These are phyloP conservation scores for Didymella keratinophila DNA, from an alignment of 2,329 filamentous ascomycete genomes.

Conservation along the genomic window DNA sequence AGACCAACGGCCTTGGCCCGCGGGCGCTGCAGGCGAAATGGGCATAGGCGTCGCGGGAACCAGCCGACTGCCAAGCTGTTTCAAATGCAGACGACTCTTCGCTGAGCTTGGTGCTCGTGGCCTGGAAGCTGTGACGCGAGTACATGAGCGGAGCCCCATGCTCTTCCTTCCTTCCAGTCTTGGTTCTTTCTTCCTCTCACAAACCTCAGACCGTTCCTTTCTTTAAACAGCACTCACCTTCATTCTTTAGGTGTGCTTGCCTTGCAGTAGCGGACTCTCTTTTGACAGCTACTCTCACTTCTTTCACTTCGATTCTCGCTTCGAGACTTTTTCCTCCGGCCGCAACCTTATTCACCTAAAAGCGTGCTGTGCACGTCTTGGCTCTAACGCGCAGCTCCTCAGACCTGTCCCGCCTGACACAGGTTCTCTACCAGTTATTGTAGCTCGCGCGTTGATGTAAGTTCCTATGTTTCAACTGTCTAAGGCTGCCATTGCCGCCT, in stretches of 20 bases:
- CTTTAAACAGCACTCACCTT: slow-evolving; percentile 28
- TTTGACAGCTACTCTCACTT: slow-evolving; percentile 25
- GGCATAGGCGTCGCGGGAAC: slow-evolving; percentile 41
- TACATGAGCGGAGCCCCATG: slow-evolving; percentile 41
- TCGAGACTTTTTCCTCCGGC: slow-evolving; percentile 19
- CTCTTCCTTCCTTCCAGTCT: slow-evolving; percentile 19
- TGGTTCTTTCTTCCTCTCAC: slow-evolving; percentile 35
- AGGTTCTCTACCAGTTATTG: slow-evolving; percentile 37
- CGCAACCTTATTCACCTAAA: slow-evolving; percentile 30
- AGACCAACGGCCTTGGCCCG: slow-evolving; percentile 35
- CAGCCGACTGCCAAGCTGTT: slow-evolving; percentile 46
- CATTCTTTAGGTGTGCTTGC: slow-evolving; percentile 45
- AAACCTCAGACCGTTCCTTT: slow-evolving; percentile 25
- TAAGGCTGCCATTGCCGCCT: slow-evolving; percentile 23
- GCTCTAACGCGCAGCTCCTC: slow-evolving; percentile 41
- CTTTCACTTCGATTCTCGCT: slow-evolving; percentile 22
- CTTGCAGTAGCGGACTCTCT: slow-evolving; percentile 24
- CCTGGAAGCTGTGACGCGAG: slow-evolving; percentile 32
- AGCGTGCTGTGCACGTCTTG: slow-evolving; percentile 52
- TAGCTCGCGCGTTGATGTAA: slow-evolving; percentile 47
- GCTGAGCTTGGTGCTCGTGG: slow-evolving; percentile 45
- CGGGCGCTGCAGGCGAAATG: slow-evolving; percentile 33
- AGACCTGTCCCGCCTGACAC: slow-evolving; percentile 34
- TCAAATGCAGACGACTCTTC: slow-evolving; percentile 45
- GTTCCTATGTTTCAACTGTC: slow-evolving; percentile 35